Evolutionary conservation across 1,284 basidiomycete species (phyloP).

Genomic region (Leccinum griseonigrum): DNA sequence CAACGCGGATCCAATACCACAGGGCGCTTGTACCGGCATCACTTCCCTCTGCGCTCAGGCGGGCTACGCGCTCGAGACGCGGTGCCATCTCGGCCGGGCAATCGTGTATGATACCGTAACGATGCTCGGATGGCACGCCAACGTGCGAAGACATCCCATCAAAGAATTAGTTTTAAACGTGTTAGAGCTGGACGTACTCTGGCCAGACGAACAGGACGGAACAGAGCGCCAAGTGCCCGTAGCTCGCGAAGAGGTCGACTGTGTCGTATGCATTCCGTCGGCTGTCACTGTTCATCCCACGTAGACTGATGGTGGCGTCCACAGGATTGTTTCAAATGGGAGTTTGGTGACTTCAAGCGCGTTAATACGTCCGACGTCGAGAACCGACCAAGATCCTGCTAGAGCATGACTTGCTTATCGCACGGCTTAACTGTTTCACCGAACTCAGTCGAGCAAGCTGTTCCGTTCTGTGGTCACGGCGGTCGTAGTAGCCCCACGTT

Average conservation of each 20-base stretch:
- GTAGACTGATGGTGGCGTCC: conserved; percentile 5
- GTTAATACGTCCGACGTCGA: not conserved
- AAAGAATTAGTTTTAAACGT: conserved; percentile 74
- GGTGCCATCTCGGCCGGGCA: conserved; percentile 67
- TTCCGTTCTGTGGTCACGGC: not conserved
- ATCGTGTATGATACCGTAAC: conserved; percentile 85
- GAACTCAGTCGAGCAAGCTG: not conserved
- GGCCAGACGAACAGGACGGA: conserved; percentile 35
- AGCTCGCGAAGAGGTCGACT: conserved; percentile 52
- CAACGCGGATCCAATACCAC: conserved; percentile 79
- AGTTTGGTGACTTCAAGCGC: conserved; percentile 57
- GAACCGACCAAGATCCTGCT: not conserved
- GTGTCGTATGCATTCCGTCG: conserved; percentile 46
- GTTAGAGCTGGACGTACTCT: conserved; percentile 56
- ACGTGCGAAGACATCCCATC: conserved; percentile 83
- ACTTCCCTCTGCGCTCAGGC: conserved; percentile 61
- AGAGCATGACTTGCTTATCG: not conserved
- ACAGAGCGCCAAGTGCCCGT: conserved; percentile 47
- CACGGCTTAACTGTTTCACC: conserved; percentile 3
- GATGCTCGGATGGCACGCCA: conserved; percentile 81
- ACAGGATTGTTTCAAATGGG: conserved; percentile 74
- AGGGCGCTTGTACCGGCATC: conserved; percentile 72
- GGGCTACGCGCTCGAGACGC: conserved; percentile 72
- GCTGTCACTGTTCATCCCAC: not conserved
- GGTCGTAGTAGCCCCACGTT: not conserved